phyloP scores from a whole-genome alignment of 2,329 filamentous ascomycete species.

The Celoporthe dispersa region DNA sequence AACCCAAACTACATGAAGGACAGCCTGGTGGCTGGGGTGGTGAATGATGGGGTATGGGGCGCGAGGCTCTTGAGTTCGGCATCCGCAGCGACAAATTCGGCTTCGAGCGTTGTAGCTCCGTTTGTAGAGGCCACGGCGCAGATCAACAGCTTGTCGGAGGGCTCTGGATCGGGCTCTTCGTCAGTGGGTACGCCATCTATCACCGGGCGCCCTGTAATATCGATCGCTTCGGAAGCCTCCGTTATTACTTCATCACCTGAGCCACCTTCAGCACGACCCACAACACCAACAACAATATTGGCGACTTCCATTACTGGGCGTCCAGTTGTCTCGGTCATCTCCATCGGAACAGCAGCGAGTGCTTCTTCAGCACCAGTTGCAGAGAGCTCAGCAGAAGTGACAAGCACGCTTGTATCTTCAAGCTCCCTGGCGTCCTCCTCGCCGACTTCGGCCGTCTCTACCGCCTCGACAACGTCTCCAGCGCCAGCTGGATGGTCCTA shows the following conservation, averaged over 20 bases:
- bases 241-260: neutral
- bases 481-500: conserved; percentile 11
- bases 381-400: neutral
- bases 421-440: neutral
- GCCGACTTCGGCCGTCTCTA: neutral
- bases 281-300: neutral
- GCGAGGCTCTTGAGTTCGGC: conserved; percentile 18
- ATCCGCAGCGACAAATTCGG: neutral
- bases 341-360: neutral
- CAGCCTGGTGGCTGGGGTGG: conserved; percentile 13
- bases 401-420: neutral
- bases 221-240: neutral
- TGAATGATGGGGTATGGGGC: conserved; percentile 25
- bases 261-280: neutral
- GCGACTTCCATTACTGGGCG: neutral
- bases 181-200: neutral
- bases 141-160: neutral
- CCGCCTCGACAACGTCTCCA: neutral
- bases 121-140: neutral
- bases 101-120: neutral
- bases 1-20: conserved; percentile 29
- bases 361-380: neutral
- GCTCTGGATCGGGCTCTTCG: neutral
- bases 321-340: neutral
- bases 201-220: neutral